Conservation (phyloP, 176 grass and related monocot genomes). For the Aegilops sharonensis region DNA sequence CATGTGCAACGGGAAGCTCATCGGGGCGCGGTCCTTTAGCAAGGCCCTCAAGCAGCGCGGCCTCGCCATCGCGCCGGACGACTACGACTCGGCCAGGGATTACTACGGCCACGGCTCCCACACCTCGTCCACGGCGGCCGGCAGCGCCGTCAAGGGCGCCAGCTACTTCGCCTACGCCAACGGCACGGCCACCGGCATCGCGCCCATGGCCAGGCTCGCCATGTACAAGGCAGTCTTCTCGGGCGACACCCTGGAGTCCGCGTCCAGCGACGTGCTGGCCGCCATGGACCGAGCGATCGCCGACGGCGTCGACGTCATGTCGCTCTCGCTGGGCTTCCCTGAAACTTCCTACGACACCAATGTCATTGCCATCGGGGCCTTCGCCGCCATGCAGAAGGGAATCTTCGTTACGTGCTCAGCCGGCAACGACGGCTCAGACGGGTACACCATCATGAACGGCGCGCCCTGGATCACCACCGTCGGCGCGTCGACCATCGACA, state of each 20-base stretch:
- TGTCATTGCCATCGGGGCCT: constrained; percentile 56
- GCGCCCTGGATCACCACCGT: constrained; percentile 75
- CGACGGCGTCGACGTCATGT: constrained; percentile 66
- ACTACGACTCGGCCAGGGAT: constrained; percentile 61
- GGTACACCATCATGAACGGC: constrained; percentile 53
- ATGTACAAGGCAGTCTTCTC: constrained; percentile 67
- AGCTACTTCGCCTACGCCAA: constrained; percentile 55
- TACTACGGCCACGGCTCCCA: constrained; percentile 62
- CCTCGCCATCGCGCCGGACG: neutral
- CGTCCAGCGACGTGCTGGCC: constrained; percentile 62
- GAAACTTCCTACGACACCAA: constrained; percentile 54
- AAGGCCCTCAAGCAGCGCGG: constrained; percentile 41
- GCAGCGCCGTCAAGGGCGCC: constrained; percentile 16
- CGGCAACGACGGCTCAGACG: constrained; percentile 51
- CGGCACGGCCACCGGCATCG: constrained; percentile 54
- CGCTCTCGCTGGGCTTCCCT: constrained; percentile 52
- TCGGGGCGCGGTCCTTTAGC: constrained; percentile 54
- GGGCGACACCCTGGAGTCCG: constrained; percentile 30
- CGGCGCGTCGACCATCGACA: constrained; percentile 57
- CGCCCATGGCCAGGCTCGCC: constrained; percentile 53
- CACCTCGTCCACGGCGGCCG: constrained; percentile 69
- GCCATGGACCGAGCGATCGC: constrained; percentile 54
- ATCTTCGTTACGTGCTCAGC: constrained; percentile 53
- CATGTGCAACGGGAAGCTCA: constrained; percentile 58
- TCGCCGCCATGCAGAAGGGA: constrained; percentile 53